A percentile compares a stretch with the other conserved stretches of the same genome.
Conservation (phyloP, 129 eudicot genomes). For the Chrysanthemum lavandulifolium region DNA sequence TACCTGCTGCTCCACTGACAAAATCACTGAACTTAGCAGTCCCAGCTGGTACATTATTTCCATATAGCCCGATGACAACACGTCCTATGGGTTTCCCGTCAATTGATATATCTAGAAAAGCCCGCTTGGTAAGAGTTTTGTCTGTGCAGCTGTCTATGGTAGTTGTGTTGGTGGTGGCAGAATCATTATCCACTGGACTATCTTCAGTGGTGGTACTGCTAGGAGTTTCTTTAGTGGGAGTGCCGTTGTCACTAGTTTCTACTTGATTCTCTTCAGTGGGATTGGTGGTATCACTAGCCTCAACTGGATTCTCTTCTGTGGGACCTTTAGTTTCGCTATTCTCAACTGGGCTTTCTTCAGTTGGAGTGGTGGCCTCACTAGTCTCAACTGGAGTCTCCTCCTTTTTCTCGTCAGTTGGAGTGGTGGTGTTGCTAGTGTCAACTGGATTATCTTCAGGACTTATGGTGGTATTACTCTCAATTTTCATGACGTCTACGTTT, state of each 20-base stretch:
- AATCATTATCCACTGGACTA: constrained; percentile 7
- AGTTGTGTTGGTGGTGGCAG: constrained; percentile 18
- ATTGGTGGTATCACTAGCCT: neutral
- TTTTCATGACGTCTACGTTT: constrained; percentile 5
- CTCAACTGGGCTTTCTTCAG: constrained; percentile 12
- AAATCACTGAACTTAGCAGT: constrained; percentile 58
- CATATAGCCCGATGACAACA: constrained; percentile 63
- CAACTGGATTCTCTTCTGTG: constrained; percentile 14
- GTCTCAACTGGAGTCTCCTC: neutral
- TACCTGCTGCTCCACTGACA: constrained; percentile 87
- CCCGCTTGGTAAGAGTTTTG: constrained; percentile 46
- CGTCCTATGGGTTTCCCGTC: constrained; percentile 78
- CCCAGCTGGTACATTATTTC: constrained; percentile 60
- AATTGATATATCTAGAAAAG: constrained; percentile 78
- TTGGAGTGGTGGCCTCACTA: neutral
- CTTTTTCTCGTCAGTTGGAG: constrained; percentile 7
- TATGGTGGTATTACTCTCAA: constrained; percentile 9
- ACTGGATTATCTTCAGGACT: constrained; percentile 20
- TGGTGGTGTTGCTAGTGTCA: constrained; percentile 14
- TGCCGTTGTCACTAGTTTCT: neutral
- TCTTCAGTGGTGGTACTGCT: constrained; percentile 17
- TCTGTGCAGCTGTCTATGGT: constrained; percentile 34
- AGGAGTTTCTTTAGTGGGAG: constrained; percentile 17
- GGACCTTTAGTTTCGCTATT: neutral
- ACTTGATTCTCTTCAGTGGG: constrained; percentile 7